Conservation (phyloP, 495 filamentous ascomycete genomes). For the Aspergillus wentii region DNA sequence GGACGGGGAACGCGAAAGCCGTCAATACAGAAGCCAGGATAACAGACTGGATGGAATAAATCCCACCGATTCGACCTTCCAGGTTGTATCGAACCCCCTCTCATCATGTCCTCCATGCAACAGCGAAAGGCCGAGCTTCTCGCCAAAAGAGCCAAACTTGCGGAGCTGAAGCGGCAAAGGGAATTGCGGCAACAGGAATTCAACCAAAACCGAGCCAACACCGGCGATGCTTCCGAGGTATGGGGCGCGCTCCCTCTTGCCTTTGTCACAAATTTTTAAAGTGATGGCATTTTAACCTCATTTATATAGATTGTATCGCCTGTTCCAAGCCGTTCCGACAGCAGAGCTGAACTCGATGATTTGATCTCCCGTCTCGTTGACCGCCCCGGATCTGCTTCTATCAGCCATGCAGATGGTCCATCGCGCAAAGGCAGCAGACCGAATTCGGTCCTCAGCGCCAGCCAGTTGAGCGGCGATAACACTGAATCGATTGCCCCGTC, state of each 20-base stretch:
- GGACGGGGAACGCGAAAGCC: conserved; percentile 2
- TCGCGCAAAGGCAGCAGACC: conserved; percentile 72
- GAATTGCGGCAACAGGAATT: conserved; percentile 74
- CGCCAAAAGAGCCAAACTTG: conserved; percentile 90
- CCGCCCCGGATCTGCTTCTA: conserved; percentile 68
- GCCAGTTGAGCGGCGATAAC: conserved; percentile 66
- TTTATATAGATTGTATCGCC: conserved; percentile 57
- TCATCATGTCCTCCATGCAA: conserved; percentile 55
- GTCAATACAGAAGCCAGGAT: background rate
- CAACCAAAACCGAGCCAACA: conserved; percentile 55
- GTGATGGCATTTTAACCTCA: background rate
- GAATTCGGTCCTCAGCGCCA: conserved; percentile 74
- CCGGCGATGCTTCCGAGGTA: conserved; percentile 55
- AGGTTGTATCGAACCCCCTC: conserved; percentile 2
- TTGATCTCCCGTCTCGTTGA: conserved; percentile 76
- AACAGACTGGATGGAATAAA: background rate
- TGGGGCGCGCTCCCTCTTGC: conserved; percentile 1
- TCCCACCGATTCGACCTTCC: conserved; percentile 1
- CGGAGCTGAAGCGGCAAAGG: conserved; percentile 88
- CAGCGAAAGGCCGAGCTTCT: conserved; percentile 90
- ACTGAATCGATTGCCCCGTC: conserved; percentile 44
- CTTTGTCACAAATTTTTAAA: background rate
- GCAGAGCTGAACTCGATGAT: conserved; percentile 74
- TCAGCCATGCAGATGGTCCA: conserved; percentile 58
- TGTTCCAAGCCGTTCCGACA: conserved; percentile 62